A percentile compares a stretch with the other conserved stretches of the same genome.
Conservation (phyloP, 805 yeast species). For the Alloascoidea hylecoeti region DNA sequence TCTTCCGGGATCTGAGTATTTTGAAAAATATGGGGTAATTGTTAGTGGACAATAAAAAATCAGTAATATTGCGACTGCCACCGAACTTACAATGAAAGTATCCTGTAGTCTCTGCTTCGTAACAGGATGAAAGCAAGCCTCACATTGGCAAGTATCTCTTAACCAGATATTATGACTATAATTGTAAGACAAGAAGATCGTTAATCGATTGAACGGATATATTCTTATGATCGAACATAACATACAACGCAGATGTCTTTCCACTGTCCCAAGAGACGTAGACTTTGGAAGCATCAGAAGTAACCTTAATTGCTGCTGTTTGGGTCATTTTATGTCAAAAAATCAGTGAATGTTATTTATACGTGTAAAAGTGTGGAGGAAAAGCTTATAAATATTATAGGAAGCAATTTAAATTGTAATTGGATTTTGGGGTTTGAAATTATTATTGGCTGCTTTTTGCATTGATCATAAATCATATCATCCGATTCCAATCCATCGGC, state of each 20-base stretch:
- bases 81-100: slow-evolving; percentile 27
- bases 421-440: too few species aligned
- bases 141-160: slow-evolving; percentile 50
- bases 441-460: too few species aligned
- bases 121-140: slow-evolving; percentile 32
- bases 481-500: too few species aligned
- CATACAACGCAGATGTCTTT: slow-evolving; percentile 13
- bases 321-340: background rate
- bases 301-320: background rate
- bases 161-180: slow-evolving; percentile 40
- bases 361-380: too few species aligned
- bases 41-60: slow-evolving; percentile 10
- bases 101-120: slow-evolving; percentile 49
- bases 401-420: too few species aligned
- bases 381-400: too few species aligned
- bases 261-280: slow-evolving; percentile 15
- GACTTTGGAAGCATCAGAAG: slow-evolving; percentile 11
- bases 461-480: too few species aligned
- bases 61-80: slow-evolving; percentile 18
- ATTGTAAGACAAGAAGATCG: slow-evolving; percentile 2
- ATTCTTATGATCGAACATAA: background rate
- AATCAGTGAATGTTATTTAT: too few species aligned
- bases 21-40: slow-evolving; percentile 10
- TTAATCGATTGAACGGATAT: background rate
- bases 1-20: slow-evolving; percentile 9